phyloP scores from a whole-genome alignment of 805 yeast species.

The Candida yuanshanica region DNA sequence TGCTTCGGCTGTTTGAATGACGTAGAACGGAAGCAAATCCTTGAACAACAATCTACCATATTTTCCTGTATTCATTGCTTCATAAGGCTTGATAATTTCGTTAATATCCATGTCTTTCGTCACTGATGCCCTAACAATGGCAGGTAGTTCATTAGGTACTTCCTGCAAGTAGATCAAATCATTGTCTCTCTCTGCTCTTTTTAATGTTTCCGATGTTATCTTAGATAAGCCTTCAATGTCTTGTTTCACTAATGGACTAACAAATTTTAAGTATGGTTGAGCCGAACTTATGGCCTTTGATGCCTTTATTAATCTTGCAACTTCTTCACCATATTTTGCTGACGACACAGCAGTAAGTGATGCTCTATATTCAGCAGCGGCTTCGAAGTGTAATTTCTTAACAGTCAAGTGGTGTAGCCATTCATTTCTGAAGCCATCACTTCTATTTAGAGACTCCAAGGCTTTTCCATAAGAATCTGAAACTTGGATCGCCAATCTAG shows the following conservation, averaged over 20 bases:
- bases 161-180: slow-evolving; percentile 69
- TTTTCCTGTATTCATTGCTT: slow-evolving; percentile 15
- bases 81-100: slow-evolving; percentile 30
- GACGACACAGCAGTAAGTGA: slow-evolving; percentile 43
- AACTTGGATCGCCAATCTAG: slow-evolving; percentile 61
- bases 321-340: slow-evolving; percentile 65
- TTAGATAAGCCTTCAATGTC: slow-evolving; percentile 47
- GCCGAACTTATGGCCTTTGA: slow-evolving; percentile 32
- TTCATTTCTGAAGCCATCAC: slow-evolving; percentile 49
- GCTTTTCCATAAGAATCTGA: slow-evolving; percentile 50
- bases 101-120: slow-evolving; percentile 42
- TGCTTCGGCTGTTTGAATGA: slow-evolving; percentile 62
- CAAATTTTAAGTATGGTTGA: slow-evolving; percentile 35
- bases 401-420: slow-evolving; percentile 59
- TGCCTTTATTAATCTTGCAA: slow-evolving; percentile 49
- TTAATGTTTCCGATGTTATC: slow-evolving; percentile 39
- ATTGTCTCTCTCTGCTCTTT: slow-evolving; percentile 68
- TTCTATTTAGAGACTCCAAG: slow-evolving; percentile 34
- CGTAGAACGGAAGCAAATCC: slow-evolving; percentile 59
- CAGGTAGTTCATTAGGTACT: slow-evolving; percentile 48
- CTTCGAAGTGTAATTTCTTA: slow-evolving; percentile 60
- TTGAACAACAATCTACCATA: slow-evolving; percentile 39
- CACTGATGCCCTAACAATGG: slow-evolving; percentile 46
- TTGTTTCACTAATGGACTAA: slow-evolving; percentile 36
- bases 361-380: slow-evolving; percentile 64